Evolutionary conservation across 164 flowering plant genomes (phyloP), one percentile per base, ranked within the genome.

Genomic region (Euptelea pleiosperma): DNA sequence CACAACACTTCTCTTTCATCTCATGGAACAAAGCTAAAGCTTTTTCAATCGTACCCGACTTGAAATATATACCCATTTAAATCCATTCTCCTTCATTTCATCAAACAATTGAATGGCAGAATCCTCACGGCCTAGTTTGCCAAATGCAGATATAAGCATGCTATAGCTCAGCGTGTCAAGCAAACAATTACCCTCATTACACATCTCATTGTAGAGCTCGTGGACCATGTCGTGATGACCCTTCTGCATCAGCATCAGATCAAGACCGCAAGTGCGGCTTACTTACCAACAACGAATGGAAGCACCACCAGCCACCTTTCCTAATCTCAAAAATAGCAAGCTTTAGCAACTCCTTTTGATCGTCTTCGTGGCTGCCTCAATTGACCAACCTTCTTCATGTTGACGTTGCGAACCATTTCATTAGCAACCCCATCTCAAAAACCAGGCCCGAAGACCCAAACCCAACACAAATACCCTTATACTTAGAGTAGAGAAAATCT

Each of bases 191-290:
- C 78, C 83, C 21, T 89, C 96, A 61, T 71, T 78, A 64, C 97
- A 92, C 96, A 92, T 89, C 66, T 89, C 96, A 65, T 71, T 87
- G 55, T 89, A 89, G 8, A 92, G 79, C 77, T 92, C 96, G 52
- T 82, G 82, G 45, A 92, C 79, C 68, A 86, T 92, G n/a, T 86
- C 96, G 52, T 75, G 73, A 51, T 83, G 86, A 16, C 91, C 84
- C 66, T 84, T 87, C 74, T 78, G 87, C 87, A 92, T 80, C 65
- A 92, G 68, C 87, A 84, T 82, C 71, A 72, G 48, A 93, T 81
- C 68, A 90, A n/a, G n/a, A n/a, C n/a, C n/a, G n/a, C n/a, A n/a
- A n/a, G n/a, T n/a, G n/a, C n/a, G n/a, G n/a, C n/a, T n/a, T n/a
- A n/a, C n/a, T n/a, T n/a, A n/a, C n/a, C n/a, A n/a, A n/a, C n/a